Percentiles rank a stretch among this genome's conserved stretches.
Conservation (phyloP, 208 protist genomes). For the Blastocrithidia nonstop region DNA sequence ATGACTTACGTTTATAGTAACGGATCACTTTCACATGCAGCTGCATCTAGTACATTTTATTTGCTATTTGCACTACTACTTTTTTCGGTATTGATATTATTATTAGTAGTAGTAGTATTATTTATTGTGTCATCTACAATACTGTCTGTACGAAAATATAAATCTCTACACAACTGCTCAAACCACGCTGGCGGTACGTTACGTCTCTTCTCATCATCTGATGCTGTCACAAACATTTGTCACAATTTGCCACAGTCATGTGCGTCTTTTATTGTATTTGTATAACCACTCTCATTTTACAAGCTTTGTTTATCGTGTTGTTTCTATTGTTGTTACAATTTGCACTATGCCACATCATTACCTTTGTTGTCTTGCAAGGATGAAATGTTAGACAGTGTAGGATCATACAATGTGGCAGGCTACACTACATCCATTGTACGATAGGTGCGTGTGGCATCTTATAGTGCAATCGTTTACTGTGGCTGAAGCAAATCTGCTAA, state of each 20-base stretch:
- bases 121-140: no score
- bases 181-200: conserved; percentile 58
- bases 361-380: neutral
- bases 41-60: conserved; percentile 12
- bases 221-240: conserved; percentile 14
- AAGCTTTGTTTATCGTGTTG: neutral
- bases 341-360: neutral
- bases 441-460: conserved; percentile 64
- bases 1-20: conserved; percentile 2
- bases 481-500: conserved; percentile 46
- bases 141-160: conserved; percentile 61
- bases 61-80: neutral
- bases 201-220: conserved; percentile 5
- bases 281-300: neutral
- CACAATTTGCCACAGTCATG: conserved; percentile 30
- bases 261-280: conserved; percentile 18
- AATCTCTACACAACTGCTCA: conserved; percentile 53
- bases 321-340: neutral
- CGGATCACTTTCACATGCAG: conserved; percentile 16
- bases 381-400: conserved; percentile 22
- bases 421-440: conserved; percentile 68
- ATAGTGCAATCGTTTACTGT: conserved; percentile 30
- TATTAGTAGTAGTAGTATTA: no score
- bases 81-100: no score
- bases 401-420: conserved; percentile 45